Percentiles rank a stretch among this genome's conserved stretches.
phyloP scores from a whole-genome alignment of 768 basidiomycete species.

The Suillus fuscotomentosus region DNA sequence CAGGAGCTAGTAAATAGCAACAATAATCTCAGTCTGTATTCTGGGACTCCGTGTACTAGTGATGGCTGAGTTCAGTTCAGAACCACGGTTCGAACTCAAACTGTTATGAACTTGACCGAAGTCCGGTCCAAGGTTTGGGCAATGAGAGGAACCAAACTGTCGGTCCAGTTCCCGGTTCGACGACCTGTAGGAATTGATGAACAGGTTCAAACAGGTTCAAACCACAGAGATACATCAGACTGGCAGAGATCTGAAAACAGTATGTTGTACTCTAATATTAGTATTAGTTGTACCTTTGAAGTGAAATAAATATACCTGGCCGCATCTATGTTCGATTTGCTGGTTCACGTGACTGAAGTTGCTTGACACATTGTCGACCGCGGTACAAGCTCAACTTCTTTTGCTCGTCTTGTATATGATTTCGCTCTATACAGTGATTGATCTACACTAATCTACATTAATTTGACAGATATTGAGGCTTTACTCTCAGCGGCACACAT shows the following conservation, averaged over 20 bases:
- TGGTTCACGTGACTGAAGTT: background rate
- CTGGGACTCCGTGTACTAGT: too few relatives aligned
- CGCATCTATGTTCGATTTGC: background rate
- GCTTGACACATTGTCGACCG: background rate
- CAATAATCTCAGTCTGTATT: too few relatives aligned
- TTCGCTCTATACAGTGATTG: too few relatives aligned
- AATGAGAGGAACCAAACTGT: background rate
- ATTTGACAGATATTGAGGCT: background rate
- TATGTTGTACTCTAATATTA: background rate
- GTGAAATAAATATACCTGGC: background rate
- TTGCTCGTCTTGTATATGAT: background rate
- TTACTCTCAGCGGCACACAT: background rate
- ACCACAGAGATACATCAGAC: background rate
- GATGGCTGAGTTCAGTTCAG: background rate
- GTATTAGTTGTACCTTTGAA: background rate
- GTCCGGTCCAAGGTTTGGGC: background rate
- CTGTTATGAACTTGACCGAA: background rate
- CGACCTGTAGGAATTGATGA: background rate
- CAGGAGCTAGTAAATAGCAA: too few relatives aligned
- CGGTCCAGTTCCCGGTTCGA: background rate
- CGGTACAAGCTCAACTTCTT: background rate
- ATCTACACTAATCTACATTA: too few relatives aligned
- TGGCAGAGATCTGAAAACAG: background rate
- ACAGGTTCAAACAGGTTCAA: background rate
- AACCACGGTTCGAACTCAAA: background rate